Evolutionary conservation across 257 asterid genomes (phyloP).

Genomic region (Sherardia arvensis): DNA sequence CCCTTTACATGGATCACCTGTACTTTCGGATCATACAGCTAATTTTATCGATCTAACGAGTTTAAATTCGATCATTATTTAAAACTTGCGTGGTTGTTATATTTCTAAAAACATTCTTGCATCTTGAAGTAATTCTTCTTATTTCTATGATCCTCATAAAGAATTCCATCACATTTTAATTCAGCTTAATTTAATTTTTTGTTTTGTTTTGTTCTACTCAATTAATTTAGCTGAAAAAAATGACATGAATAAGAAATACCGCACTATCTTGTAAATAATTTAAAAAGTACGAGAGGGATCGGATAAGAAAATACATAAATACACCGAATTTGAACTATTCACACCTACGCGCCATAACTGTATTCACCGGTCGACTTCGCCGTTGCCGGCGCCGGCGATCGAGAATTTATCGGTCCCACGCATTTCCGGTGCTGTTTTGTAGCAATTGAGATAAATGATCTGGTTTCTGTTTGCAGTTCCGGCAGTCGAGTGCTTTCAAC

Average conservation of each 20-base stretch:
- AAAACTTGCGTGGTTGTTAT: too few species aligned
- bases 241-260: too few species aligned
- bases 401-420: too few species aligned
- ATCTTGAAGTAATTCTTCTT: not conserved
- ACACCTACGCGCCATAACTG: not conserved
- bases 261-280: too few species aligned
- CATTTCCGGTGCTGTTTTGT: too few species aligned
- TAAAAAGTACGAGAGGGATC: not conserved
- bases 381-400: not conserved
- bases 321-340: not conserved
- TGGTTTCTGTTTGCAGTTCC: constrained; percentile 43
- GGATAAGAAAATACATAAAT: not conserved
- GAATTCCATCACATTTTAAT: too few species aligned
- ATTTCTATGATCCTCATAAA: not conserved
- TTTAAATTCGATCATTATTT: not conserved
- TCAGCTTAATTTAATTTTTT: too few species aligned
- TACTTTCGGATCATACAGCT: too few species aligned
- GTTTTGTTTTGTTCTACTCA: too few species aligned
- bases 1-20: too few species aligned
- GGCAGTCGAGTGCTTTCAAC: constrained; percentile 75
- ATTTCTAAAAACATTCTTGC: too few species aligned
- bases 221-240: too few species aligned
- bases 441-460: not conserved
- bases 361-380: not conserved
- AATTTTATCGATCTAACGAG: not conserved